A percentile compares a stretch with the other conserved stretches of the same genome.
Evolutionary conservation across 345 rosid species (phyloP).

Genomic region (Mercurialis annua): DNA sequence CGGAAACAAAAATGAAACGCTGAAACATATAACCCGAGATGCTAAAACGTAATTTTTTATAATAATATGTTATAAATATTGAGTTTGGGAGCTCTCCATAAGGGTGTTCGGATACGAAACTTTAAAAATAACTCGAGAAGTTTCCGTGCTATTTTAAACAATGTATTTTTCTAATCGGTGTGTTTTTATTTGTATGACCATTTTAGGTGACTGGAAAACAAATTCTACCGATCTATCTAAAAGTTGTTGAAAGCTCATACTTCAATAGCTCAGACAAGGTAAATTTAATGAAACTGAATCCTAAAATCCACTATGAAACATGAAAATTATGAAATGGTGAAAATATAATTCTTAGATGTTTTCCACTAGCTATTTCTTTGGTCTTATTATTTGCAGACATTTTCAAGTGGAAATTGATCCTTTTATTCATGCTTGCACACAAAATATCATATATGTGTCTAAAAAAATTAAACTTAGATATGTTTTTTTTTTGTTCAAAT

Average conservation of each 20-base stretch:
- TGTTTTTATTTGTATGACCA: slow-evolving; percentile 4
- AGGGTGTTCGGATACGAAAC: no score
- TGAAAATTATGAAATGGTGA: slow-evolving; percentile 10
- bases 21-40: no score
- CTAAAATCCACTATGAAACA: slow-evolving; percentile 8
- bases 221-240: slow-evolving; percentile 82
- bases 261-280: slow-evolving; percentile 96
- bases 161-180: no score
- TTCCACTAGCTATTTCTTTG: slow-evolving; percentile 26
- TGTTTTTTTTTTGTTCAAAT: slow-evolving; percentile 28
- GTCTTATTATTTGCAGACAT: slow-evolving; percentile 34
- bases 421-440: slow-evolving; percentile 17
- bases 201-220: slow-evolving; percentile 80
- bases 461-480: slow-evolving; percentile 24
- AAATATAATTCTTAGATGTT: slow-evolving; percentile 24
- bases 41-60: no score
- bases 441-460: slow-evolving; percentile 8
- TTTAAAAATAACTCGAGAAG: no score
- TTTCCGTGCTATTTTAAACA: no score
- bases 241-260: slow-evolving; percentile 91
- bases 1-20: no score
- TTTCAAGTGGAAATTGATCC: slow-evolving; percentile 39
- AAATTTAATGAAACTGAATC: slow-evolving; percentile 22
- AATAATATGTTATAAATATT: no score
- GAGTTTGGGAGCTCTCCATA: no score